Evolutionary conservation across 2,329 filamentous ascomycete species (phyloP), one percentile per base, ranked within the genome.

Genomic region (Botrytis aclada): DNA sequence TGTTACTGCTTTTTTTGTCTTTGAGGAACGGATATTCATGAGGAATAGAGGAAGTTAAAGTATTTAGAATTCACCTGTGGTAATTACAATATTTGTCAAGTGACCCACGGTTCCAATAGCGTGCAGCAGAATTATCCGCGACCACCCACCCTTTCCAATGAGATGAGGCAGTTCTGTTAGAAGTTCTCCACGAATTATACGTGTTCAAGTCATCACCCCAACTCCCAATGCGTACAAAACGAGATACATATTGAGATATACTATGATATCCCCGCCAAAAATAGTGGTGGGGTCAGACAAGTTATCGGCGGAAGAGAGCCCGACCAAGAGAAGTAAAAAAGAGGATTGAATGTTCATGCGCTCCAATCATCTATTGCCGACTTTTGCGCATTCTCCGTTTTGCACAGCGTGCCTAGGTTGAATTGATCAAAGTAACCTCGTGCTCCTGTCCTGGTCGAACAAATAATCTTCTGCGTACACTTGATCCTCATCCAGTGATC

Each of bases 231-330:
- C 58, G 25, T 64, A 39, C 12, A 29, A 32, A 58, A 45, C 20
- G 51, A 72, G 45, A 29, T 39, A 60, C 61, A 72, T 65, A 10
- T 14, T n/a, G 16, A 54, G 22, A 67, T 58, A 25, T 58, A 58
- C 39, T 39, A 25, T 58, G 45, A 39, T 51, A 37, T 61, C 70
- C 70, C 63, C 63, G 70, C 70, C 65, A 43, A 32, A 56, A n/a
- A 41, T 56, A 39, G 65, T 73, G 43, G 71, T 67, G 71, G 71
- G 65, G 58, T 47, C 41, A 32, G 37, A 18, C 58, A 69, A 25
- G 43, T 60, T n/a, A 47, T 74, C 72, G 72, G 72, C 61, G 69
- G 69, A 67, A 74, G 69, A 72, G 70, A 63, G 64, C 60, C 72
- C 72, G 72, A 72, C 58, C 39, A 47, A 60, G 22, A 67, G 51